Percentiles rank a stretch among this genome's conserved stretches.
Evolutionary conservation across 371 early-diverging fungal genomes (phyloP).

Genomic region (Rhizopus sp.): DNA sequence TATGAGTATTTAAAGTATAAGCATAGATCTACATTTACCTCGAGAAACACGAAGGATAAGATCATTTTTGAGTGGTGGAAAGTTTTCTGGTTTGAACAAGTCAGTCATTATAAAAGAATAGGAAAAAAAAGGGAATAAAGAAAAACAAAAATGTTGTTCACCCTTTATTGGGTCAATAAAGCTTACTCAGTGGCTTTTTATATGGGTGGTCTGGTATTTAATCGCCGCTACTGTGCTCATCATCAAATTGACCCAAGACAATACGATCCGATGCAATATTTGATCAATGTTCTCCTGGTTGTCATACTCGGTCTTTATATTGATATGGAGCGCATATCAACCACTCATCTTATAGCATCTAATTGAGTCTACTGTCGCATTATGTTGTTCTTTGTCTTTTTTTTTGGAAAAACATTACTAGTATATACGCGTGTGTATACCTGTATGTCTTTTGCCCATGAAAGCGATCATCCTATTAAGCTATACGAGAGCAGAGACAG

Average conservation of each 20-base stretch:
- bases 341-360: too few relatives aligned
- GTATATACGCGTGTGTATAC: too few relatives aligned
- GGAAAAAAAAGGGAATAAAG: background rate
- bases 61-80: slow-evolving; percentile 90
- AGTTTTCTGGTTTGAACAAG: slow-evolving; percentile 38
- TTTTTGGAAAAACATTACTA: too few relatives aligned
- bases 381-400: too few relatives aligned
- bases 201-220: background rate
- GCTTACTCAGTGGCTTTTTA: slow-evolving; percentile 7
- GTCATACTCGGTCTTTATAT: too few relatives aligned
- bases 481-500: too few relatives aligned
- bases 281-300: too few relatives aligned
- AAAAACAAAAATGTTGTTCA: background rate
- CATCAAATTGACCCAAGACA: background rate
- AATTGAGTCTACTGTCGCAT: too few relatives aligned
- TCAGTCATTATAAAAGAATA: slow-evolving; percentile 9
- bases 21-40: slow-evolving; percentile 40
- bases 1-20: background rate
- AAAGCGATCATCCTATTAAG: too few relatives aligned
- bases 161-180: background rate
- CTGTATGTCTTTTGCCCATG: too few relatives aligned
- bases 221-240: slow-evolving; percentile 1
- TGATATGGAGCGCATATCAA: background rate
- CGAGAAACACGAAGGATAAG: slow-evolving; percentile 86
- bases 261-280: background rate